These are phyloP conservation scores for Sordariomycetes sp. DNA, from an alignment of 2,329 filamentous ascomycete species.

Conservation along the genomic window DNA sequence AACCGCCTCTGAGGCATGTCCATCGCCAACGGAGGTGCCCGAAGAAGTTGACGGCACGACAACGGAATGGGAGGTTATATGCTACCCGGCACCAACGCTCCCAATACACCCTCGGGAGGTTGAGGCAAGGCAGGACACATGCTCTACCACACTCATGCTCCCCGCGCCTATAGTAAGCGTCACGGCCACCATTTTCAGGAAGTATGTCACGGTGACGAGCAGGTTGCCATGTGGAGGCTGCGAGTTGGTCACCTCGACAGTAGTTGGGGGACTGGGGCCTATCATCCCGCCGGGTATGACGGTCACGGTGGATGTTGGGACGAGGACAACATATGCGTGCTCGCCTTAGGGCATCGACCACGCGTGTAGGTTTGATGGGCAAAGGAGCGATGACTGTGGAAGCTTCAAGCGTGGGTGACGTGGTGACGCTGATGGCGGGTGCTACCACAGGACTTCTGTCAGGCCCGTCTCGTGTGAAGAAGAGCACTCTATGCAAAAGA, in stretches of 20 bases:
- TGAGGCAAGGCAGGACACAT: not conserved
- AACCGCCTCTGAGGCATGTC: conserved; percentile 11
- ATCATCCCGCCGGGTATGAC: conserved; percentile 1
- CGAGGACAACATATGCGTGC: conserved; percentile 3
- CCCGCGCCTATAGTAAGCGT: not conserved
- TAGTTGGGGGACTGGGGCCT: not conserved
- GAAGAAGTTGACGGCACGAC: conserved; percentile 10
- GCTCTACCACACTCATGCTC: not conserved
- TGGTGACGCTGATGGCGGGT: not conserved
- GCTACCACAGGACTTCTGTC: too few relatives aligned
- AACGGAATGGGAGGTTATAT: conserved; percentile 15
- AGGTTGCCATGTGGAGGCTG: not conserved
- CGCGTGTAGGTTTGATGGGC: not conserved
- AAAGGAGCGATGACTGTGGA: not conserved
- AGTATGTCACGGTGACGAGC: conserved; percentile 2
- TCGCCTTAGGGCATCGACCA: not conserved
- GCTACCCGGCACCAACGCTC: conserved; percentile 8
- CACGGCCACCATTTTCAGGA: conserved; percentile 4
- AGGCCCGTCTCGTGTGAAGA: too few relatives aligned
- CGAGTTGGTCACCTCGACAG: not conserved
- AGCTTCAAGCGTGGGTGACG: not conserved
- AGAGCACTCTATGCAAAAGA: too few relatives aligned
- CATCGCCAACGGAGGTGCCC: conserved; percentile 6
- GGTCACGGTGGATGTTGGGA: conserved; percentile 1
- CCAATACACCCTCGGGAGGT: not conserved